These are phyloP conservation scores for Otatea glauca DNA, from an alignment of 176 grass and related monocot species.

Conservation along the genomic window DNA sequence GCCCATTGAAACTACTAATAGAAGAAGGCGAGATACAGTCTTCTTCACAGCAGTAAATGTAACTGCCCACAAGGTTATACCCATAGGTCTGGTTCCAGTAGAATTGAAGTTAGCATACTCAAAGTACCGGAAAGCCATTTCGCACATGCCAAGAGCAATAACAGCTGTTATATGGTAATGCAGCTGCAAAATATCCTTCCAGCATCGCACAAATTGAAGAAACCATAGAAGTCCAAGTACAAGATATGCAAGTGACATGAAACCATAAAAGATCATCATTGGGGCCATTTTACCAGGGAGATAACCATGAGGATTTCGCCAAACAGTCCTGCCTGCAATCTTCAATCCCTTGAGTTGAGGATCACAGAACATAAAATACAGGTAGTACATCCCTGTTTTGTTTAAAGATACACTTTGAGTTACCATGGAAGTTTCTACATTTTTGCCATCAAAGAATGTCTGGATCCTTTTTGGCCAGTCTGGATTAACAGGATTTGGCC, in stretches of 20 bases:
- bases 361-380: constrained; percentile 99
- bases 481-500: constrained; percentile 74
- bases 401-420: constrained; percentile 68
- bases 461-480: constrained; percentile 91
- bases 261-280: constrained; percentile 93
- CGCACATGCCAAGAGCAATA: constrained; percentile 98
- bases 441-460: constrained; percentile 82
- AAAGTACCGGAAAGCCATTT: constrained; percentile 99
- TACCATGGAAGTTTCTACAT: constrained; percentile 70
- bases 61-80: constrained; percentile 97
- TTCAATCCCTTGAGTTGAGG: constrained; percentile 78
- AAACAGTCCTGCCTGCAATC: constrained; percentile 91
- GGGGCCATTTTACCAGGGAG: constrained; percentile 98
- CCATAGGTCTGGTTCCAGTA: constrained; percentile 87
- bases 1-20: constrained; percentile 95
- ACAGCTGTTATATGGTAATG: constrained; percentile 98
- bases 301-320: constrained; percentile 97
- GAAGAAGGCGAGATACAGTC: constrained; percentile 88
- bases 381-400: constrained; percentile 97
- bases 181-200: constrained; percentile 91
- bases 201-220: constrained; percentile 81
- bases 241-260: constrained; percentile 97
- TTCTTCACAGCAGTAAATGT: constrained; percentile 99
- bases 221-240: constrained; percentile 95
- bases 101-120: constrained; percentile 98